Evolutionary conservation across 768 basidiomycete genomes (phyloP).

Genomic region (Psilocybe subaeruginosa): DNA sequence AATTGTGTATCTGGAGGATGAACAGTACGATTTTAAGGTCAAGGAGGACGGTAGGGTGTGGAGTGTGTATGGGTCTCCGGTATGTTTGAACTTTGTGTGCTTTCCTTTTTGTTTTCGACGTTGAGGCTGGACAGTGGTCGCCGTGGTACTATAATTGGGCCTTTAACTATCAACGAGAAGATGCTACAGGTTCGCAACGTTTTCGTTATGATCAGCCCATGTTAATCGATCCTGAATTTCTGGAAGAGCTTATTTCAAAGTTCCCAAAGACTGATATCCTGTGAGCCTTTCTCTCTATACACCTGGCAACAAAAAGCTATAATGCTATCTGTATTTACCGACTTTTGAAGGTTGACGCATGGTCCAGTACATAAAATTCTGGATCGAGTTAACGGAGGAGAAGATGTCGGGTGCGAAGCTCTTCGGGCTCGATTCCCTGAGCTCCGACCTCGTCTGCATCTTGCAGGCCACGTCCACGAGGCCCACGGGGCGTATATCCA

Average conservation of each 20-base stretch:
- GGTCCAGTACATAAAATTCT: conserved; percentile 57
- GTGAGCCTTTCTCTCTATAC: conserved; percentile 25
- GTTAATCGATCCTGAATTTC: neutral
- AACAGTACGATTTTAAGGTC: conserved; percentile 39
- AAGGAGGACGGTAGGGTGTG: conserved; percentile 45
- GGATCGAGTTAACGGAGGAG: conserved; percentile 43
- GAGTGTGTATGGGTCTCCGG: conserved; percentile 72
- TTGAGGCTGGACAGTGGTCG: conserved; percentile 40
- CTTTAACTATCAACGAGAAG: conserved; percentile 48
- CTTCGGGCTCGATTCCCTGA: conserved; percentile 41
- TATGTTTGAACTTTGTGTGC: conserved; percentile 27
- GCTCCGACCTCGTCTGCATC: conserved; percentile 46
- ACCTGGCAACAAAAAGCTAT: too few species aligned
- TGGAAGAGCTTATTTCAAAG: conserved; percentile 30
- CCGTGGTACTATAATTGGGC: conserved; percentile 53
- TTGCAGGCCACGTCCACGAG: conserved; percentile 76
- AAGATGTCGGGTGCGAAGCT: conserved; percentile 50
- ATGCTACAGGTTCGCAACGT: conserved; percentile 33
- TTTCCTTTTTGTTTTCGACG: neutral
- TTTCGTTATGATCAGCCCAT: neutral
- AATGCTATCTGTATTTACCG: too few species aligned
- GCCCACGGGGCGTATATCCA: conserved; percentile 50
- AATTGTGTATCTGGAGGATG: conserved; percentile 59
- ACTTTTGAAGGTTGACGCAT: conserved; percentile 50
- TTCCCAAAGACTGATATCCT: conserved; percentile 46